phyloP scores from a whole-genome alignment of 805 yeast genomes.

The Lipomyces orientalis region DNA sequence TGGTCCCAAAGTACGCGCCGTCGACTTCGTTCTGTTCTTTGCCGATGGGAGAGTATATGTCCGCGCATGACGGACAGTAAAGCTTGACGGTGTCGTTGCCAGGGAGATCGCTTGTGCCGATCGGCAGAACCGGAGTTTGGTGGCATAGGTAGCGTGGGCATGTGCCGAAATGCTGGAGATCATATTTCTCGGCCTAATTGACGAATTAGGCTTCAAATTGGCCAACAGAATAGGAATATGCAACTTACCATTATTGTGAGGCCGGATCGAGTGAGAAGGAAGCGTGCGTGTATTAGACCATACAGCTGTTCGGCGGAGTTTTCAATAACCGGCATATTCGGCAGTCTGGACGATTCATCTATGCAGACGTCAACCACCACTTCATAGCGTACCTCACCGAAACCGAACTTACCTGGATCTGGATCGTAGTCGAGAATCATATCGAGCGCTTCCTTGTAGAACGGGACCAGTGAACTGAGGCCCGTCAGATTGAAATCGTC shows the following conservation, averaged over 20 bases:
- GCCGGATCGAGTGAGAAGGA: constrained; percentile 86
- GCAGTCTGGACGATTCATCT: constrained; percentile 56
- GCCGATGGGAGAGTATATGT: constrained; percentile 84
- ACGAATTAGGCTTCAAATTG: constrained; percentile 49
- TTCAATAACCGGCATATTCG: constrained; percentile 76
- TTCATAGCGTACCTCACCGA: constrained; percentile 2
- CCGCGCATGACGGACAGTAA: constrained; percentile 94
- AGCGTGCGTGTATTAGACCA: constrained; percentile 93
- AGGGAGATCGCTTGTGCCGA: constrained; percentile 88
- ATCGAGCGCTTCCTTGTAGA: constrained; percentile 89
- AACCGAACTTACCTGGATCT: constrained; percentile 39
- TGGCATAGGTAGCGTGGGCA: constrained; percentile 92
- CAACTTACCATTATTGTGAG: constrained; percentile 59
- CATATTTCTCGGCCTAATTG: constrained; percentile 78
- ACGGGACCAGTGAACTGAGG: constrained; percentile 80
- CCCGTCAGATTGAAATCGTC: constrained; percentile 97
- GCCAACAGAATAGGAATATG: neutral
- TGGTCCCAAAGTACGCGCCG: constrained; percentile 96
- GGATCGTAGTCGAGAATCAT: constrained; percentile 86
- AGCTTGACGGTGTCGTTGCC: constrained; percentile 91
- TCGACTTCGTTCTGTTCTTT: constrained; percentile 88
- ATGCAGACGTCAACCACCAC: constrained; percentile 44
- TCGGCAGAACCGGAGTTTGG: constrained; percentile 86
- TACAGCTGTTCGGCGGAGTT: constrained; percentile 91
- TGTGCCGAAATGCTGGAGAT: constrained; percentile 83